Evolutionary conservation across 768 basidiomycete species (phyloP), one percentile per base, ranked within the genome.

Genomic region (Tricholoma sp.): DNA sequence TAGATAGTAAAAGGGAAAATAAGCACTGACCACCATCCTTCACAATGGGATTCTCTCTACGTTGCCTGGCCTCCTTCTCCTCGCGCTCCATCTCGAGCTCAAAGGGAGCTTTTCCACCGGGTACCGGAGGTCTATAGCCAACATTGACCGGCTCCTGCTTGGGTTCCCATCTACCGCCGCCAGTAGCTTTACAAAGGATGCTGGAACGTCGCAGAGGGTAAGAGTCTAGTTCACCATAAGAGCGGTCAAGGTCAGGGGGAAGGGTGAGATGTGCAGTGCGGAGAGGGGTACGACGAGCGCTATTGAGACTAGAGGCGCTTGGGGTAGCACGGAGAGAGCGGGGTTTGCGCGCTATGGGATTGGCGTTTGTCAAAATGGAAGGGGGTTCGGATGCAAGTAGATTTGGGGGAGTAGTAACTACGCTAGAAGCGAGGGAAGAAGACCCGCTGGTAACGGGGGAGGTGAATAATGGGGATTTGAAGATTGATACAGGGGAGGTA

Each of bases 101-200:
- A 57, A 78, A 90, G 4, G 75, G 78, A 0, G 87, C 81, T 64
- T 88, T 88, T 63, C 78, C 78, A 8, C 88, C 88, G 1, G 84
- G 85, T 41, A 84, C 68, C 34, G 83, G 81, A n/a, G 83, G 70
- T 11, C 85, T 79, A 60, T 79, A 74, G 52, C 79, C 79, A 64
- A 74, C 70, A 56, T 78, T 62, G 60, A 71, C 72, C 1, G 77
- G 72, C 9, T 71, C 69, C 29, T 77, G 79, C 64, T 84, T 86
- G 32, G 90, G 89, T 61, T 82, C 81, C 89, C 89, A 91, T 32
- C 90, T 83, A 14, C 89, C 89, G 12, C 88, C 88, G 47, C 90
- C 89, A 18, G 83, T 81, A 1, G 85, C 86, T 63, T 91, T 92
- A 74, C 89, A 92, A 12, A 89, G 77, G 50, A 80, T 74, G 63